Percentiles rank a stretch among this genome's conserved stretches.
These are phyloP conservation scores for Metschnikowia sp. DNA, from an alignment of 805 yeast genomes.

Conservation along the genomic window DNA sequence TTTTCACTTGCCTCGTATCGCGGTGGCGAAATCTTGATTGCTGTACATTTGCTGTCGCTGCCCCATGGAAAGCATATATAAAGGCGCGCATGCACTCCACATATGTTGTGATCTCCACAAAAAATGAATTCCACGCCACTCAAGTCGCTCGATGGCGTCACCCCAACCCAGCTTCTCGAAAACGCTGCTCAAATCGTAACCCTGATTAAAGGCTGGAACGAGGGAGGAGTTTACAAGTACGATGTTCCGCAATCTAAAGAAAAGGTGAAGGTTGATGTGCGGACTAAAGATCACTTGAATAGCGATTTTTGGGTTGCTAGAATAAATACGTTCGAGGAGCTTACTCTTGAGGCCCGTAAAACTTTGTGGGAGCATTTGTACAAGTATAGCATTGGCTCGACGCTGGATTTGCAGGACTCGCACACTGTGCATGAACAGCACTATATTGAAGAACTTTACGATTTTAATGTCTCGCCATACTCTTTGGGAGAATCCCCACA, in stretches of 20 bases:
- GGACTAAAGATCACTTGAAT: constrained; percentile 11
- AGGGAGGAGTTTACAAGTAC: constrained; percentile 11
- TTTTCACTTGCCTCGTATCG: too few species aligned
- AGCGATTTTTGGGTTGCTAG: constrained; percentile 20
- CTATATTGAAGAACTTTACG: constrained; percentile 33
- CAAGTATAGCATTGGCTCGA: constrained; percentile 15
- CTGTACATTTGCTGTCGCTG: background rate
- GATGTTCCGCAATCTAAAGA: constrained; percentile 14
- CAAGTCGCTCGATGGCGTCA: constrained; percentile 8
- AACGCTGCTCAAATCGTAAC: constrained; percentile 10
- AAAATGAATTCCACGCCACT: constrained; percentile 16
- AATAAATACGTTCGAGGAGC: constrained; percentile 13
- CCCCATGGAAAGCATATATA: too few species aligned
- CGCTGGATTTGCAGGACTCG: constrained; percentile 16
- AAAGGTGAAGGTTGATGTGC: constrained; percentile 13
- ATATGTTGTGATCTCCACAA: background rate
- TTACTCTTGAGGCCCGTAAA: constrained; percentile 8
- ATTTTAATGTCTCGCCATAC: constrained; percentile 22
- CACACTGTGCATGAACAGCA: constrained; percentile 37
- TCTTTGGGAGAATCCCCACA: constrained; percentile 14
- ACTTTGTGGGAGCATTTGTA: constrained; percentile 10
- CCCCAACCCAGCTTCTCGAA: constrained; percentile 11
- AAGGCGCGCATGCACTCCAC: background rate
- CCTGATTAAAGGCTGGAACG: constrained; percentile 13
- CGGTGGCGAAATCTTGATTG: background rate